Evolutionary conservation across 768 basidiomycete genomes (phyloP), one percentile per base, ranked within the genome.

Genomic region (Suillus variegatus): DNA sequence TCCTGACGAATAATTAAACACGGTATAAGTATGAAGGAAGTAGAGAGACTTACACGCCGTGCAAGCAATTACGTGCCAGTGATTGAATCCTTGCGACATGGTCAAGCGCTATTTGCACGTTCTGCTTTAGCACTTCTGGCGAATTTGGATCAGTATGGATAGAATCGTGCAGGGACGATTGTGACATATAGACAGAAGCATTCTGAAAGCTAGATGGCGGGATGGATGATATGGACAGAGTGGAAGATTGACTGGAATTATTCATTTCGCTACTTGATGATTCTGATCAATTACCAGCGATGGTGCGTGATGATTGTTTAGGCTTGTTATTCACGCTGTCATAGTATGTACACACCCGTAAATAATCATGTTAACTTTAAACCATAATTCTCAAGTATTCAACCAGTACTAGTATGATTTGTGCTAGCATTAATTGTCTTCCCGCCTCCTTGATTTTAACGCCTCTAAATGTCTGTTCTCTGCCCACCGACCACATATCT

Each of bases 41-140:
- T 12, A 14, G 41, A 22, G 35, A 36, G 9, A 77, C 86, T 67
- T 73, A 90, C 89, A 90, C 84, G 52, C 83, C 84, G 16, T 76
- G 73, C 36, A 88, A 70, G 10, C 84, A 81, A 46, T 74, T 81
- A 60, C 83, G 79, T 0, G 87, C 85, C 3, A 85, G 74, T 3
- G 73, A 73, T 66, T 86, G 84, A 2, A 89, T 74, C 14, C 83
- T 75, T 3, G 80, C 67, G 36, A 88, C 80, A 22, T 86, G 82
- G 46, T 84, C 81, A 61, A 82, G 80, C 0, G 82, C 78, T 16
- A 82, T 61, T 46, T 80, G 81, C 1, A 88, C 66, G 71, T 87
- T 87, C 60, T 85, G 84, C 67, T 85, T 87, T 79, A 91, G 88
- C 22, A 81, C 64, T 36, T 85, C 86, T 18, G 86, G 84, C 28